phyloP scores from a whole-genome alignment of 805 yeast genomes.

The Candida pini region DNA sequence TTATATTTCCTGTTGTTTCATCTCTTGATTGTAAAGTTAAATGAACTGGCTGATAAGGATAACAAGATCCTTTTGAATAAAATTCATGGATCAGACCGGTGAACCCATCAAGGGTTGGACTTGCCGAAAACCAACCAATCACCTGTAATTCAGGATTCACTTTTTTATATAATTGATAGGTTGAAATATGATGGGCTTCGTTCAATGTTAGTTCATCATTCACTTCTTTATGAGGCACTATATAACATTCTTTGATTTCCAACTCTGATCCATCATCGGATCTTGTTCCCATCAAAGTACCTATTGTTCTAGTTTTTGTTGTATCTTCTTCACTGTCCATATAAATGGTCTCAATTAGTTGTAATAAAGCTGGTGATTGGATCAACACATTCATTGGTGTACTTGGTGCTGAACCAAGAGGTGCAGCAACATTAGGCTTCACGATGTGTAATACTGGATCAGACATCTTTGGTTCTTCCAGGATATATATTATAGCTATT shows the following conservation, averaged over 20 bases:
- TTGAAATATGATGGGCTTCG: slow-evolving; percentile 66
- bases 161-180: slow-evolving; percentile 66
- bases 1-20: slow-evolving; percentile 38
- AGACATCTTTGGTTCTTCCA: slow-evolving; percentile 8
- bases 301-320: slow-evolving; percentile 61
- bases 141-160: slow-evolving; percentile 75
- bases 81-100: slow-evolving; percentile 78
- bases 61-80: slow-evolving; percentile 66
- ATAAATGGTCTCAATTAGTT: slow-evolving; percentile 65
- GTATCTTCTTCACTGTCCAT: slow-evolving; percentile 39
- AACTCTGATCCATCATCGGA: slow-evolving; percentile 78
- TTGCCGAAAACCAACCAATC: slow-evolving; percentile 78
- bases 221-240: slow-evolving; percentile 74
- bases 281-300: slow-evolving; percentile 75
- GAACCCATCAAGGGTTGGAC: slow-evolving; percentile 56
- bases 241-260: slow-evolving; percentile 68
- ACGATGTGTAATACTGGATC: slow-evolving; percentile 31
- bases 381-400: slow-evolving; percentile 49
- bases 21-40: slow-evolving; percentile 61
- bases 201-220: slow-evolving; percentile 75
- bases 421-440: slow-evolving; percentile 42
- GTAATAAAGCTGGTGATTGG: slow-evolving; percentile 68
- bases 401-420: slow-evolving; percentile 27
- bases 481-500: too few relatives aligned
- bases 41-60: slow-evolving; percentile 74